Evolutionary conservation across 495 filamentous ascomycete genomes (phyloP), one percentile per base, ranked within the genome.

Genomic region (Penicillium desertorum): DNA sequence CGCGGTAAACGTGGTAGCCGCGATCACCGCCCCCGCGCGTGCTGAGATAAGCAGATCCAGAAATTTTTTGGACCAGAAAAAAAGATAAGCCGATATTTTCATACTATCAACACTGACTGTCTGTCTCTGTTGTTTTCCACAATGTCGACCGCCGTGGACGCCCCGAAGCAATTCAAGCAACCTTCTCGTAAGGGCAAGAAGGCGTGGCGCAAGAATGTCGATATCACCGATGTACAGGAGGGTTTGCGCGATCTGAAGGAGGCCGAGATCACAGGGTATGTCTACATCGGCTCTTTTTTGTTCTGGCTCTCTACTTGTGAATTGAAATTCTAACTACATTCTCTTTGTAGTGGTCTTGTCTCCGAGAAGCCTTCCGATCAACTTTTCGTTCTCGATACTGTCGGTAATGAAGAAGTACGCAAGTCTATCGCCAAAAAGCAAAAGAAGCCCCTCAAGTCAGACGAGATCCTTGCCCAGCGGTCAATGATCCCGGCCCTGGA

Each of bases 171-270:
- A 62, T 80, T 76, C 61, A 92, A 86, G 61, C 94, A 98, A 71
- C 86, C 92, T 42, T 96, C 92, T 11, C 81, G 94, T 66, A 98
- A 98, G 72, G 93, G 94, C 59, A 98, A 98, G 77, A 96, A 92
- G 74, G 94, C 94, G 19, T 98, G 94, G 94, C 82, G 94, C 62
- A 98, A 98, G 72, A 95, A 98, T 77, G 89, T 98, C 65, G 91
- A 98, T 72, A 81, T 98, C 47, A 85, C 89, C 14, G 87, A 94
- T 53, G 80, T 98, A 23, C 81, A 91, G 61, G 78, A 86, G 59
- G 94, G 95, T 44, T 83, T 98, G 44, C 88, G 95, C 55, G 75
- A 87, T 58, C 76, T 91, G 61, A 88, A 92, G 58, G 89, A 92
- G 43, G 91, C 96, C 76, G 85, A 95, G 61, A 90, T 95, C 58